Base-by-base conservation (phyloP, 1,139 yeast species). In the Tardiomyces depauwii region DNA sequence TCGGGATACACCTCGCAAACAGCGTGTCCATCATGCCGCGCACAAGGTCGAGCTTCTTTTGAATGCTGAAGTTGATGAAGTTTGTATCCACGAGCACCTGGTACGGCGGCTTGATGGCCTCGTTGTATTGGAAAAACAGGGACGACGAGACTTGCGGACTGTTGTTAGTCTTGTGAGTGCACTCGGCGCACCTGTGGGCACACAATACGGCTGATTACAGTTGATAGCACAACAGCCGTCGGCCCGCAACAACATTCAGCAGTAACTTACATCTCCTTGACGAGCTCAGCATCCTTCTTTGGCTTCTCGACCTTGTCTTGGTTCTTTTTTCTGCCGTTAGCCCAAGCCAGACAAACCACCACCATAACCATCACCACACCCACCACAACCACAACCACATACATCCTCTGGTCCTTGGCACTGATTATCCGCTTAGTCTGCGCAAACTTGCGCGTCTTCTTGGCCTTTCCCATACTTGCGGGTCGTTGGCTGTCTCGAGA, bases 361-460 rank as follows among this genome's bases (percentile, higher is more conserved):
- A 30, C 16, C 10, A 30, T 1, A 60, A 14, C 10, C 36, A 30
- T n/a, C n/a, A n/a, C n/a, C n/a, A n/a, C n/a, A n/a, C n/a, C n/a
- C n/a, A n/a, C 28, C 7, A 14, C 16, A 14, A 30, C 16, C 10
- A 30, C 2, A 60, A 14, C 10, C 36, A 30, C 66, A 51, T 68
- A 73, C 65, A 80, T 64, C 54, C 91, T 72, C 32, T 79, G 76
- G 55, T 87, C 95, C 55, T 82, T 85, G 53, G 82, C 72, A 50
- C 78, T 78, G 49, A 88, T 68, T 42, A 88, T 78, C 50, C 95
- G 78, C 67, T 91, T 91, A 50, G 86, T 88, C 46, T 80, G 77
- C n/a, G 95, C 95, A 60, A 89, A 87, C 82, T 88, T 88, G 75
- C 97, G 78, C 19, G 97, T 91, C 71, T 89, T 91, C 71, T 83